Base-by-base conservation (phyloP, 2,329 filamentous ascomycete species). In the Endoconidiophora laricicola region DNA sequence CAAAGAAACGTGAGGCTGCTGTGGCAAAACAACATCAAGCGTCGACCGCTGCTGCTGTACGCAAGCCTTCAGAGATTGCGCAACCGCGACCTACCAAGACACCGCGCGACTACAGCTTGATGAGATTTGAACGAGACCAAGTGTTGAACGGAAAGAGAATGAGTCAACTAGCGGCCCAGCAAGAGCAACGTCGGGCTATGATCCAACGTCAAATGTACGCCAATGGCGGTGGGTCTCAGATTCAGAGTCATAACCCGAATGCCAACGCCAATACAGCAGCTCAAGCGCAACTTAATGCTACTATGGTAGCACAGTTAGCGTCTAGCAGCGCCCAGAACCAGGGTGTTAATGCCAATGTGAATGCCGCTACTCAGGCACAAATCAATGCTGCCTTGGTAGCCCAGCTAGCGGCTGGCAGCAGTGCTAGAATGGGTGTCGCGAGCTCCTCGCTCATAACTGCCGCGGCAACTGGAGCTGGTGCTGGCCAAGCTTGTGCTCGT, bases 11-110 rank as follows among this genome's bases (percentile, higher is more conserved):
- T 23, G 91, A 98, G 65, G 83, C 83, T 9, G 74, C 78, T 23
- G 69, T 79, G 24, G 86, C 91, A 61, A 96, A 96, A 68, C 85
- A 91, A 61, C 83, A 90, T 60, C 86, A 95, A 61, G 85, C 94
- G 59, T 74, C 78, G 53, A 76, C 81, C 9, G 76, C 86, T 51
- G 85, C 86, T 45, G 83, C 83, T 29, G 78, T 86, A 63, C 80
- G 91, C 49, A 95, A 95, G 64, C 74, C 78, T 12, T 83, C 39
- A 12, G 50, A 83, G 53, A 61, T 65, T 18, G 64, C 67, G 16
- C 67, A 71, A 44, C 69, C 66, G 47, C 64, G 66, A 57, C 74
- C 49, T 2, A 75, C 63, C 60, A 85, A 87, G 60, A 94, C 88
- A 0, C 91, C 91, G 0, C 77, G 85, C 58, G 86, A 96, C 57